Evolutionary conservation across 257 asterid species (phyloP), one percentile per base, ranked within the genome.

Genomic region (Nicotiana undulata): DNA sequence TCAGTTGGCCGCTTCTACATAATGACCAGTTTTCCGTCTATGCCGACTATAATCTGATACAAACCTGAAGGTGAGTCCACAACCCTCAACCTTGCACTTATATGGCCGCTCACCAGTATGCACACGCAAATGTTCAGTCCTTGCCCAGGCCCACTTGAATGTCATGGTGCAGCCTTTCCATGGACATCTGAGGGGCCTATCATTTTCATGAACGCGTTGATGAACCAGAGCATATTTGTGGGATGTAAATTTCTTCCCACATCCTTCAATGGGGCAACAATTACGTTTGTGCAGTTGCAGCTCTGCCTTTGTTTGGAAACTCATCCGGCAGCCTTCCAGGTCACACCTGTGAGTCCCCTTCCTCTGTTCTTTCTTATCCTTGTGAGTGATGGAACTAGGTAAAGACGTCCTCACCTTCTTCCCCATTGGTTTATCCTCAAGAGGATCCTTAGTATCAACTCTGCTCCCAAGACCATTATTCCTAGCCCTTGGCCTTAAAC

Each of bases 81-180:
- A 93, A 32, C 89, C 98, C 58, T 93, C 84, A 51, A 90, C 88
- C 86, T 89, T 88, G 86, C 98, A 95, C 28, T 64, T 76, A 77
- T 92, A 92, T 0, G 98, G 98, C 83, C 92, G 85, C 51, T 92
- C 98, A 68, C 98, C 97, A 4, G 97, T 93, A 80, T 93, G 97
- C 77, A 94, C 95, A 1, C 98, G 90, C 53, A 93, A 82, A 84
- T 94, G 98, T 81, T 94, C 98, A 9, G 98, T 94, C 79, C 98
- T 88, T 3, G 98, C 98, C 98, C 98, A 94, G 11, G 98, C 97
- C 98, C 98, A 94, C 85, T 94, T 94, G 64, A 93, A 94, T 5
- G 98, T 83, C 98, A 94, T 90, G 10, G 83, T 80, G 89, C 97
- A 93, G 60, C 98, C 98, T 15, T 88, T 83, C 98, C 98, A 94